Base-by-base conservation (phyloP, 2,329 filamentous ascomycete species). In the Aspergillus sp. region DNA sequence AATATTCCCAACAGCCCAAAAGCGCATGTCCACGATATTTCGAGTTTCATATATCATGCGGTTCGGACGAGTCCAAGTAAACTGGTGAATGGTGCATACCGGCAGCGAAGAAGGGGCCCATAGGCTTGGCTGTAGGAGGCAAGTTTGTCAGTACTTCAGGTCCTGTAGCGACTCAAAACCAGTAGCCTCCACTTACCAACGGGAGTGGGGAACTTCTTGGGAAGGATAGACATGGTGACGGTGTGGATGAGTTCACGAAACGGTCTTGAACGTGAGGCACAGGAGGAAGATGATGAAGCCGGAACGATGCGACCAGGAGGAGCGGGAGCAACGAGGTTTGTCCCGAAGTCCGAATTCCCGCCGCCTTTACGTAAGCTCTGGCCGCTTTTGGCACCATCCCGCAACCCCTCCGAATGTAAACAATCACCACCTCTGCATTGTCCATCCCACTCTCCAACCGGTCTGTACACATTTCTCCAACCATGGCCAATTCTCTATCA, bases 21-120 rank as follows among this genome's bases (percentile, higher is more conserved):
- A 19, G 34, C 11, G 14, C 21, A 16, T 21, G 29, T 41, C 43
- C 34, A 34, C 36, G 6, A 36, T 40, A 36, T n/a, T 36, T 16
- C 16, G 25, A 10, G 7, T 29, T 29, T 29, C 25, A 21, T 14
- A 10, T 29, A 10, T 29, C 25, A 21, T 14, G 25, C 11, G 1
- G 10, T 23, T n/a, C 23, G 3, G 16, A 20, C 13, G 10, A 31
- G 21, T 45, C 14, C 7, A 21, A 41, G 34, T 13, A 16, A 31
- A 21, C 16, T 41, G 23, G 34, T 41, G 21, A 45, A 43, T 13
- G 45, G 43, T 48, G 81, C 89, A 72, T 94, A 96, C 93, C 91
- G 74, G 93, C 93, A 76, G 83, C 82, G 82, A 92, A 94, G 85
- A 97, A 97, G 66, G 93, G 93, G 75, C 85, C 86, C 87, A 95